Evolutionary conservation across 495 filamentous ascomycete genomes (phyloP).

Genomic region (Hypoxylon lienhwacheense): DNA sequence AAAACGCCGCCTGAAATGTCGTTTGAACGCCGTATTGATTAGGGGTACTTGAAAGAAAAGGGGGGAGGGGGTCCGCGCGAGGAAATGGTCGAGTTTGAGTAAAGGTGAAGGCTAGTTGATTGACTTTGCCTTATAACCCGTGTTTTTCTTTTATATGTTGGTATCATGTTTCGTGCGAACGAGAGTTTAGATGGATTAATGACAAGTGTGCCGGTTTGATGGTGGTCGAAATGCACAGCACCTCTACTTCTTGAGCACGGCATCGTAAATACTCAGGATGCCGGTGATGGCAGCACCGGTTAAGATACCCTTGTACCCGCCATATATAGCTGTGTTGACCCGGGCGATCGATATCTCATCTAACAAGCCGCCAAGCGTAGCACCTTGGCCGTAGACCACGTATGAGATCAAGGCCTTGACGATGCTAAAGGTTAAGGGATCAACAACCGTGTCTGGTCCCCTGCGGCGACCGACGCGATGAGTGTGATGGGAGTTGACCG

Average conservation of each 20-base stretch:
- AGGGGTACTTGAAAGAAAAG: no score
- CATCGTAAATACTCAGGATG: conserved; percentile 77
- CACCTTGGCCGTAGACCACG: conserved; percentile 72
- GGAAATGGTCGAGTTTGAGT: conserved; percentile 12
- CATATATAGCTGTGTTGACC: conserved; percentile 68
- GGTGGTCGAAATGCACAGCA: background rate
- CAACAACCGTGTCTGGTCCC: conserved; percentile 59
- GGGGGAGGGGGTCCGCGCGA: conserved; percentile 3
- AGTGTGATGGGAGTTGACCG: conserved; percentile 41
- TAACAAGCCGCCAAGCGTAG: conserved; percentile 65
- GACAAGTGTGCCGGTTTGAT: no score
- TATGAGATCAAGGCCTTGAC: conserved; percentile 79
- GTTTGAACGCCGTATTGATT: conserved; percentile 29
- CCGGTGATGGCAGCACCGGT: conserved; percentile 71
- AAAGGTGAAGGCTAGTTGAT: conserved; percentile 1
- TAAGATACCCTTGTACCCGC: conserved; percentile 69
- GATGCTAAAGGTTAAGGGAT: conserved; percentile 87
- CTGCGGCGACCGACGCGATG: conserved; percentile 37
- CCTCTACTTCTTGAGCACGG: conserved; percentile 70
- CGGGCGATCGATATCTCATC: conserved; percentile 58
- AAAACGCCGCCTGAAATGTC: conserved; percentile 35
- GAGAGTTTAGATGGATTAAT: no score
- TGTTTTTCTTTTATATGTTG: no score
- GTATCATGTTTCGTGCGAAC: no score
- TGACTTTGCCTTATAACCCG: no score